Evolutionary conservation across 1,284 basidiomycete genomes (phyloP), one percentile per base, ranked within the genome.

Genomic region (Ustilago tritici): DNA sequence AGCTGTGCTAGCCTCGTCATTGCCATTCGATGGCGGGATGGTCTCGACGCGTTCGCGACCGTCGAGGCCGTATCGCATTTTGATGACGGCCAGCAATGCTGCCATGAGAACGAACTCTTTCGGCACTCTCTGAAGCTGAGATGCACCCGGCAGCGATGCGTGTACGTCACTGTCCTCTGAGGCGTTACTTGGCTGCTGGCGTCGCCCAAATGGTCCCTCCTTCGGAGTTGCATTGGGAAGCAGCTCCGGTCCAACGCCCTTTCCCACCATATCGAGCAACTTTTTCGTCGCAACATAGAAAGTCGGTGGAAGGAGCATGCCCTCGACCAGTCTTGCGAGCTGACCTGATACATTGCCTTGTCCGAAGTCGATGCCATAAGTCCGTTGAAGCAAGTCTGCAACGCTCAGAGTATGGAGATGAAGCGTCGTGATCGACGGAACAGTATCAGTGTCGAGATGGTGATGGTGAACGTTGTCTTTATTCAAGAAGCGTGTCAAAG

Each of bases 321-420:
- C 88, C 59, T 90, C 89, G 8, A 92, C 89, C 1, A 92, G 88
- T n/a, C 92, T 89, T 93, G 94, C 95, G 34, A 95, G 88, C 28
- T 95, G 87, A 0, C 93, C 93, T 7, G 91, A 90, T 4, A 90
- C 89, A 81, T 97, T 97, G 73, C 90, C 87, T 82, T 93, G 92
- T 0, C 94, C 94, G 8, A 92, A 91, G 52, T 87, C 86, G n/a
- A 95, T 86, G 9, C 89, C 90, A 83, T 70, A 81, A 8, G 69
- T 64, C 90, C 92, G 82, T 56, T 90, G 87, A 69, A 92, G 83
- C 62, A 88, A 87, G 72, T 88, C 89, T 9, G 91, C 92, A 3
- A 94, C 87, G 17, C 89, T 88, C n/a, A 91, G 89, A 8, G 90
- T 87, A 3, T 91, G 86, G n/a, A 82, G 82, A 81, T 94, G 93